Conservation (phyloP, 2,329 filamentous ascomycete genomes). For the Ophiocordyceps camponoti-leonardi region DNA sequence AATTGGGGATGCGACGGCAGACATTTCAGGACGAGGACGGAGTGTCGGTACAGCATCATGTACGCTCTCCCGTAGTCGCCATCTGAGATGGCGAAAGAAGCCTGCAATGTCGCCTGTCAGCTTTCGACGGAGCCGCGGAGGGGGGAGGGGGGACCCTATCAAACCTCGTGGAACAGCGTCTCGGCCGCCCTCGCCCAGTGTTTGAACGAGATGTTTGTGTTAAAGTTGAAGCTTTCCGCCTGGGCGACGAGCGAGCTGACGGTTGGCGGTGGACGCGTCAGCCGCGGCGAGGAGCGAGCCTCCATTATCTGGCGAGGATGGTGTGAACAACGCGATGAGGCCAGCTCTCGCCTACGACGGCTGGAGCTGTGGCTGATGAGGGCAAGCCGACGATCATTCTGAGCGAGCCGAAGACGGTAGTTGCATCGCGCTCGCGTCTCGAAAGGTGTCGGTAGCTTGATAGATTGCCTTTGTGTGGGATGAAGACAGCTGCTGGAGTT, state of each 20-base stretch:
- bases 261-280: constrained; percentile 45
- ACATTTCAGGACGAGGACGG: constrained; percentile 62
- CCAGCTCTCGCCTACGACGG: constrained; percentile 1
- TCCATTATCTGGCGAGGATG: constrained; percentile 9
- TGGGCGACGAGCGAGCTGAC: constrained; percentile 61
- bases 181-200: constrained; percentile 71
- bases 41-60: constrained; percentile 79
- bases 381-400: constrained; percentile 2
- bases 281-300: constrained; percentile 13
- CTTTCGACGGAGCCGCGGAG: background rate
- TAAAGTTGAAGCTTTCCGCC: constrained; percentile 70
- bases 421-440: background rate
- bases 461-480: background rate
- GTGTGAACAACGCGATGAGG: constrained; percentile 1
- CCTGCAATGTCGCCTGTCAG: constrained; percentile 29
- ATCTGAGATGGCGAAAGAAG: constrained; percentile 68
- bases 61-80: constrained; percentile 80
- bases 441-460: background rate
- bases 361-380: background rate
- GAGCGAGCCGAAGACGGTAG: constrained; percentile 1
- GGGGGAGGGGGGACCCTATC: constrained; percentile 6
- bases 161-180: constrained; percentile 64
- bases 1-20: constrained; percentile 63
- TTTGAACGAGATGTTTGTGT: constrained; percentile 55
- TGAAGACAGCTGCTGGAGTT: background rate